Evolutionary conservation across 164 flowering plant species (phyloP), one percentile per base, ranked within the genome.

Genomic region (Stephania japonica): DNA sequence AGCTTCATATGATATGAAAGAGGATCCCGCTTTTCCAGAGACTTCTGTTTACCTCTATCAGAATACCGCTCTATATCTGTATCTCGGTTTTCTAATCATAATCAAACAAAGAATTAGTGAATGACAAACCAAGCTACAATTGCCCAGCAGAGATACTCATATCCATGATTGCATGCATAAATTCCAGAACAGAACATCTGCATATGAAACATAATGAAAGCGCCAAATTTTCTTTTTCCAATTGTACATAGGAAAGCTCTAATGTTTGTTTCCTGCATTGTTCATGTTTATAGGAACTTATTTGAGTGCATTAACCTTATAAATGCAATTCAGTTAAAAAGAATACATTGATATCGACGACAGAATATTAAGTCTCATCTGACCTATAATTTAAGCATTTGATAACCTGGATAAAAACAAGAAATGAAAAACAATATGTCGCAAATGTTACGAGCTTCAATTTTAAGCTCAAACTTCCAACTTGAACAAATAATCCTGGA

Each of bases 1-100:
- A 79, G 78, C 79, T 80, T 78, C 47, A 85, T 63, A 69, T 71
- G 70, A 27, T 73, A 50, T 66, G 73, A 41, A 70, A 81, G 74
- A 67, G 80, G 67, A 61, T 75, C 75, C 25, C 75, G 77, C 47
- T 66, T 79, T 41, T 65, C n/a, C 71, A n/a, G 69, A 38, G 19
- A 56, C 64, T 42, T 76, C 44, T 59, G 77, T 76, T 77, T 85
- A 53, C 42, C 72, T 67, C 67, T 70, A 53, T 83, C 85, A 47
- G 87, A 85, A 73, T 62, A 83, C 16, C 84, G 78, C 73, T 83
- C 86, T 59, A 83, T 74, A 16, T 85, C 87, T 16, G 62, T 56
- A 23, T 56, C 69, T 64, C 78, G 67, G 75, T 43, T 79, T 43
- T 78, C 85, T 82, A 68, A 42, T 80, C 67, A 71, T 10, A 67